These are phyloP conservation scores for Trichophyton schoenleinii DNA, from an alignment of 2,329 filamentous ascomycete genomes.

Conservation along the genomic window DNA sequence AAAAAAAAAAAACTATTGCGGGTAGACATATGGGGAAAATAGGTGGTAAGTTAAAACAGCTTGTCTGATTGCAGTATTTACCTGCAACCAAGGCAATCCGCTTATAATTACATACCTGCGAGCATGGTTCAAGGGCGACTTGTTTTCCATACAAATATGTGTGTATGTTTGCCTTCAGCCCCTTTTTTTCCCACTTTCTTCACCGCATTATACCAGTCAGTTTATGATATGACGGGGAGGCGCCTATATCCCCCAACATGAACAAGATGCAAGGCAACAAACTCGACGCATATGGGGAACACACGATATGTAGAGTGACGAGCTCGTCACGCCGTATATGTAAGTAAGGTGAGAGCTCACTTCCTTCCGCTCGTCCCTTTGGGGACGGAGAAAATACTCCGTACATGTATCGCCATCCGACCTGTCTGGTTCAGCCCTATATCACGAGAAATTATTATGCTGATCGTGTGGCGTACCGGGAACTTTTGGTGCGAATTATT, in stretches of 20 bases:
- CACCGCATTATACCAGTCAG: background rate
- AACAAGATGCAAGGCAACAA: background rate
- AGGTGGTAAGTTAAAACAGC: background rate
- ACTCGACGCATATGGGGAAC: background rate
- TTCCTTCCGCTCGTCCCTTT: background rate
- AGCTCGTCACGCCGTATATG: background rate
- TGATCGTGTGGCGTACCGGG: background rate
- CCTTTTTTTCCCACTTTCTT: background rate
- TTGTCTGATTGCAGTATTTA: background rate
- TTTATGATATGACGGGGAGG: background rate
- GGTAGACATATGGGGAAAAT: no score
- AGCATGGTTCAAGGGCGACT: background rate
- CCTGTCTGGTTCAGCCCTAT: background rate
- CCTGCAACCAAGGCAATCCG: background rate
- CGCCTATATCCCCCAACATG: background rate
- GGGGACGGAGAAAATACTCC: background rate
- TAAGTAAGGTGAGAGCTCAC: background rate
- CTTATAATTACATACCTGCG: background rate
- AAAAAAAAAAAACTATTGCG: background rate
- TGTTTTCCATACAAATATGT: background rate
- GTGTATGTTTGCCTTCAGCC: no score
- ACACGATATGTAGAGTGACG: background rate
- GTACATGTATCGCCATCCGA: background rate
- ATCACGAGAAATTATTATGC: constrained; percentile 2
- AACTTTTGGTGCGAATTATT: background rate